Conservation (phyloP, 306 rosid species). For the Begonia fuchsioides region DNA sequence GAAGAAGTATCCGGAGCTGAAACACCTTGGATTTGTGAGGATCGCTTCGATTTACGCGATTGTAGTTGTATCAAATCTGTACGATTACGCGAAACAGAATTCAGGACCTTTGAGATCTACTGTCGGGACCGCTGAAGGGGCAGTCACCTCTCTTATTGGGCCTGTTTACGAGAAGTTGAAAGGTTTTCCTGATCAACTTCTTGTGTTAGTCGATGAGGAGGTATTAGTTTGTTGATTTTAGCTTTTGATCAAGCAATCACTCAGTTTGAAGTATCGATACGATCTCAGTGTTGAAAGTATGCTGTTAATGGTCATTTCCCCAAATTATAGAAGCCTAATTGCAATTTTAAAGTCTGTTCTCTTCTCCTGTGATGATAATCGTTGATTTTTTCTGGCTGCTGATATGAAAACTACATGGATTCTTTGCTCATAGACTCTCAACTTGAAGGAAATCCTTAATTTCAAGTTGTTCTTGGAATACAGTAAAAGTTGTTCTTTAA, state of each 20-base stretch:
- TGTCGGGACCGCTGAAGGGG: slow-evolving; percentile 40
- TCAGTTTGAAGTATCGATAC: not conserved
- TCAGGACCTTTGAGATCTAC: slow-evolving; percentile 56
- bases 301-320: too few relatives aligned
- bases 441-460: too few relatives aligned
- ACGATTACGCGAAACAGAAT: slow-evolving; percentile 54
- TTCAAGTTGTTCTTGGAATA: too few relatives aligned
- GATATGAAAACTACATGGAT: not conserved
- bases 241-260: not conserved
- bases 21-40: slow-evolving; percentile 49
- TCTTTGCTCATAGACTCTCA: not conserved
- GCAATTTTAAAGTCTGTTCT: not conserved
- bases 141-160: slow-evolving; percentile 35
- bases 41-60: slow-evolving; percentile 34
- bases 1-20: slow-evolving; percentile 28
- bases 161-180: slow-evolving; percentile 48
- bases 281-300: too few relatives aligned
- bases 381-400: not conserved
- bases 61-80: slow-evolving; percentile 32
- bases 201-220: slow-evolving; percentile 49
- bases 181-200: slow-evolving; percentile 45
- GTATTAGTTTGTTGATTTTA: slow-evolving; percentile 9
- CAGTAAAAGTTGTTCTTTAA: not conserved
- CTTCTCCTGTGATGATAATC: not conserved
- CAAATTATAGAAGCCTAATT: too few relatives aligned